Conservation (phyloP, 768 basidiomycete species). For the Boletellus ananas region DNA sequence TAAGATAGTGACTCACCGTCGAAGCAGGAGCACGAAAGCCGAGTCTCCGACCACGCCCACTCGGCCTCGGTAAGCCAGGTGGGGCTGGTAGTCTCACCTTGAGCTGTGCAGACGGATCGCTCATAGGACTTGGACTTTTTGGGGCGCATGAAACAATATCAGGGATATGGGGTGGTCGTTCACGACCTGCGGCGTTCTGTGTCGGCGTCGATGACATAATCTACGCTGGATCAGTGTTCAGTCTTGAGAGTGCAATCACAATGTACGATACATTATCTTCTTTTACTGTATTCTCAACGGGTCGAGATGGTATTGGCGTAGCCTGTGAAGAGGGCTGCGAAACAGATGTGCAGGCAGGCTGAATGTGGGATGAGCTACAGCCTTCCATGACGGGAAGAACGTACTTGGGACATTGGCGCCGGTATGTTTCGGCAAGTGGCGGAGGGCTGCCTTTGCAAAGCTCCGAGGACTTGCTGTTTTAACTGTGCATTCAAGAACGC, state of each 20-base stretch:
- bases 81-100: neutral
- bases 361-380: conserved; percentile 1
- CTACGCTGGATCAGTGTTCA: conserved; percentile 4
- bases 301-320: neutral
- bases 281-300: neutral
- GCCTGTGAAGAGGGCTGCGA: neutral
- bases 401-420: neutral
- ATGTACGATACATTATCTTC: conserved; percentile 3
- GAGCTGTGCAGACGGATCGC: neutral
- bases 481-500: conserved; percentile 1
- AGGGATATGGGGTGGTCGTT: neutral
- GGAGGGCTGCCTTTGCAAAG: neutral
- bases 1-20: conserved; percentile 1
- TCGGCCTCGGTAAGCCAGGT: neutral
- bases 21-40: neutral
- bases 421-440: neutral
- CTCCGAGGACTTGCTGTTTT: neutral
- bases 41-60: neutral
- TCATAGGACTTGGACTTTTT: neutral
- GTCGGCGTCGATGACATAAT: conserved; percentile 1
- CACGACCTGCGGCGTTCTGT: neutral
- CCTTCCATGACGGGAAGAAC: neutral
- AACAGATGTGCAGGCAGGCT: conserved; percentile 2
- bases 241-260: neutral
- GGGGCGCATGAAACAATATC: neutral